Conservation (phyloP, 768 basidiomycete species). For the Suillus weaverae region DNA sequence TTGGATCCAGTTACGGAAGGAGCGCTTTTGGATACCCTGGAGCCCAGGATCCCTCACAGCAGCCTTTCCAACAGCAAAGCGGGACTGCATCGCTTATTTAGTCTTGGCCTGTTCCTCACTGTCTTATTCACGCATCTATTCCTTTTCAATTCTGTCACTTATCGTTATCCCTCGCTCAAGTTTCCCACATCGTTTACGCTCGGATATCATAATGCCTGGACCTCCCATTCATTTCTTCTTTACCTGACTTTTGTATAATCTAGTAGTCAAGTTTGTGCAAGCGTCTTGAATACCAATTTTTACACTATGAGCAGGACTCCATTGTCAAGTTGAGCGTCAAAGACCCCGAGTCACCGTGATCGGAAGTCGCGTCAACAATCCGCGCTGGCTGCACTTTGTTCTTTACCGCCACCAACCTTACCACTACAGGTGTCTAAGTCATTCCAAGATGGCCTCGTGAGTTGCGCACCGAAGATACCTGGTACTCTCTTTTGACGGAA, state of each 20-base stretch:
- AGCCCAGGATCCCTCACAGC: slow-evolving; percentile 20
- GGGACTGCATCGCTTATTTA: slow-evolving; percentile 52
- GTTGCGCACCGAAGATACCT: slow-evolving; percentile 5
- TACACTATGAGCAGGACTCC: neutral
- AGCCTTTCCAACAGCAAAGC: slow-evolving; percentile 41
- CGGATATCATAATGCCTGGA: neutral
- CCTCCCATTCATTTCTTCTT: neutral
- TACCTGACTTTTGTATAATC: slow-evolving; percentile 6
- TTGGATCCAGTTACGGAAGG: slow-evolving; percentile 20
- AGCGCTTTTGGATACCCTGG: slow-evolving; percentile 23
- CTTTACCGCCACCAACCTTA: neutral
- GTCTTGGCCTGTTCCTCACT: slow-evolving; percentile 18
- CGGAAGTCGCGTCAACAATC: slow-evolving; percentile 7
- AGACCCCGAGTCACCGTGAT: slow-evolving; percentile 2
- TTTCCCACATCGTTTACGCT: slow-evolving; percentile 4
- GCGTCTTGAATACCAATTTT: slow-evolving; percentile 2
- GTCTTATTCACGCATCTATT: slow-evolving; percentile 12
- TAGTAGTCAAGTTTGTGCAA: slow-evolving; percentile 6
- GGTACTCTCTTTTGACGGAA: neutral
- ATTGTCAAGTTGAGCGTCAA: neutral
- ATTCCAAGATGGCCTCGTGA: slow-evolving; percentile 26
- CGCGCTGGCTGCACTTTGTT: slow-evolving; percentile 4
- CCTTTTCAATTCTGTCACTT: neutral
- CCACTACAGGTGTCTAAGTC: neutral
- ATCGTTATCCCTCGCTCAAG: neutral